Conservation (phyloP, 75 land plant species). For the Selaginella tamariscina region DNA sequence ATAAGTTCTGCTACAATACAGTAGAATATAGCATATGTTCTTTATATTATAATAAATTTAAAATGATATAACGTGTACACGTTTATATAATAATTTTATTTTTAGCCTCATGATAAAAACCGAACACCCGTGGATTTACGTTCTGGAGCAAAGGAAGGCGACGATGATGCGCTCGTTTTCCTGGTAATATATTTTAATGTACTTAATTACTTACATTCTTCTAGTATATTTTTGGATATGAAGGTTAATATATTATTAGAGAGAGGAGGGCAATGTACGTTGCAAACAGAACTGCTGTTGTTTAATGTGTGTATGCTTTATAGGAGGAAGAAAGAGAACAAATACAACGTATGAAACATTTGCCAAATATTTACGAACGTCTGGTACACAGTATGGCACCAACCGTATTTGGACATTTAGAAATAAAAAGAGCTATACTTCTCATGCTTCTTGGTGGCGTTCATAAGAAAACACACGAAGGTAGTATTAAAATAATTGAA, state of each 20-base stretch:
- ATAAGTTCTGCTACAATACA: too few species aligned
- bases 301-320: background rate
- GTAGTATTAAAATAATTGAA: too few species aligned
- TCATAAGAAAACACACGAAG: constrained; percentile 90
- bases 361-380: constrained; percentile 84
- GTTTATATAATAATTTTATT: constrained; percentile 3
- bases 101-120: constrained; percentile 66
- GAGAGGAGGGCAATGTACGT: too few species aligned
- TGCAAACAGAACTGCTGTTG: too few species aligned
- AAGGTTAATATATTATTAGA: background rate
- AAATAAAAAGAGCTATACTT: constrained; percentile 86
- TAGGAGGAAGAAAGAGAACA: constrained; percentile 81
- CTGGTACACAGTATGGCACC: constrained; percentile 88
- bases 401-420: constrained; percentile 96
- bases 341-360: constrained; percentile 55
- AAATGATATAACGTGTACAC: background rate
- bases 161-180: constrained; percentile 40
- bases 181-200: background rate
- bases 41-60: too few species aligned
- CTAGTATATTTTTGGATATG: background rate
- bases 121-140: constrained; percentile 68
- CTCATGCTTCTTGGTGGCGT: constrained; percentile 98
- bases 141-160: constrained; percentile 49
- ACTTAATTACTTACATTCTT: background rate
- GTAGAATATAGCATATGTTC: too few species aligned